Evolutionary conservation across 2,329 filamentous ascomycete species (phyloP), one percentile per base, ranked within the genome.

Genomic region (Coleophoma eucalyptorum): DNA sequence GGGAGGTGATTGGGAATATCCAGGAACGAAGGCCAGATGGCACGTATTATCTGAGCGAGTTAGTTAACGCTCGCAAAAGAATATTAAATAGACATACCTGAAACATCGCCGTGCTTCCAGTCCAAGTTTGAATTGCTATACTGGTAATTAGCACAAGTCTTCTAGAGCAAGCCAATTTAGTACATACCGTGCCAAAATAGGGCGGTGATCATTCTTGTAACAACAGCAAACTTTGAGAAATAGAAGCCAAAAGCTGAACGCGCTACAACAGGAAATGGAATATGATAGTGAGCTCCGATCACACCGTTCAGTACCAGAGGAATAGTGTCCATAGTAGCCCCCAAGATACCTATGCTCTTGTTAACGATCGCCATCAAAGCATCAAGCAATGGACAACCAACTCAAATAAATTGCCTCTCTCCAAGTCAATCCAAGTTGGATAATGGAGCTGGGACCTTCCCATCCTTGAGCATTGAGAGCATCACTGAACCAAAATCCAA

Each of bases 1-100:
- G 64, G 67, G 2, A 83, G 68, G n/a, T 69, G 66, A 57, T 84
- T 84, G 0, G 73, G 70, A 10, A 83, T 66, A 20, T 50, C 18
- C 1, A 67, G 67, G 3, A 73, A 83, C 15, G 72, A 75, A 0
- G 80, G 79, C 75, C 78, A 81, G 42, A 71, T 69, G 19, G 72
- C 69, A 2, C 64, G 64, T 33, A 74, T 61, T 50, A 50, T 50
- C 31, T 37, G n/a, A 18, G 4, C 13, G 8, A 44, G 12, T 42
- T 42, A 20, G 38, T 7, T 7, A 19, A 12, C 4, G 13, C 7
- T 18, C 12, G 4, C 7, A 6, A 42, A 10, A 12, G 18, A 42
- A 42, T 3, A 15, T 5, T 16, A 4, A 40, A 40, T 16, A 13
- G 37, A 40, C 37, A 44, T 38, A 73, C 70, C 48, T 65, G 63